These are phyloP conservation scores for Ceratobasidium sp. DNA, from an alignment of 1,284 basidiomycete genomes.

Conservation along the genomic window DNA sequence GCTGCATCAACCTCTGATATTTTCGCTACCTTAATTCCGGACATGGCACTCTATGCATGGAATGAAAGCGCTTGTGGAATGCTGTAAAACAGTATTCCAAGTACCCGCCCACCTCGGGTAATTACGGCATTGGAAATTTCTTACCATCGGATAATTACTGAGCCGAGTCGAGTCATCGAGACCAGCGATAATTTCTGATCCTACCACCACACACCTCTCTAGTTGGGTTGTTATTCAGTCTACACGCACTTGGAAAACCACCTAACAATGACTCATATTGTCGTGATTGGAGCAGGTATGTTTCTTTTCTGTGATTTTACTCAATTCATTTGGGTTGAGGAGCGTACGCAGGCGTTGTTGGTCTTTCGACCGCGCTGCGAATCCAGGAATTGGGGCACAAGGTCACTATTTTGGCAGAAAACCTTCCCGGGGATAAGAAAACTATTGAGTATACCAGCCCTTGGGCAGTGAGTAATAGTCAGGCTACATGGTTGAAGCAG, in stretches of 20 bases:
- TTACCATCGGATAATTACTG: no score
- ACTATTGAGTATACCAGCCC: slow-evolving; percentile 77
- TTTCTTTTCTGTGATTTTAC: no score
- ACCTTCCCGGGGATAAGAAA: slow-evolving; percentile 75
- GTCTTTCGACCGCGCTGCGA: slow-evolving; percentile 76
- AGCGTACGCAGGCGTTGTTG: slow-evolving; percentile 71
- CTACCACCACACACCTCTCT: no score
- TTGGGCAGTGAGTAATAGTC: slow-evolving; percentile 75
- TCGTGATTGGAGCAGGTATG: slow-evolving; percentile 37
- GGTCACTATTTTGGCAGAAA: slow-evolving; percentile 78
- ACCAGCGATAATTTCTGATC: no score
- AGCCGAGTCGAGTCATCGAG: no score
- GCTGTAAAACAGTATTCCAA: no score
- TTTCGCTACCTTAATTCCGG: no score
- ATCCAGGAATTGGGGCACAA: slow-evolving; percentile 72
- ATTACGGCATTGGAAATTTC: no score
- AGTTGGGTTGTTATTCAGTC: neutral
- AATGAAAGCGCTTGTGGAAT: no score
- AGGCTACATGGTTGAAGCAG: neutral
- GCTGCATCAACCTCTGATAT: no score
- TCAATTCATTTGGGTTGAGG: neutral
- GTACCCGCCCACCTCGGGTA: no score
- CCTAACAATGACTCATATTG: slow-evolving; percentile 21
- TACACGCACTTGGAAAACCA: neutral
- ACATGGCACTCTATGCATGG: no score